Base-by-base conservation (phyloP, 805 yeast genomes). In the Candida xiaguanensis region DNA sequence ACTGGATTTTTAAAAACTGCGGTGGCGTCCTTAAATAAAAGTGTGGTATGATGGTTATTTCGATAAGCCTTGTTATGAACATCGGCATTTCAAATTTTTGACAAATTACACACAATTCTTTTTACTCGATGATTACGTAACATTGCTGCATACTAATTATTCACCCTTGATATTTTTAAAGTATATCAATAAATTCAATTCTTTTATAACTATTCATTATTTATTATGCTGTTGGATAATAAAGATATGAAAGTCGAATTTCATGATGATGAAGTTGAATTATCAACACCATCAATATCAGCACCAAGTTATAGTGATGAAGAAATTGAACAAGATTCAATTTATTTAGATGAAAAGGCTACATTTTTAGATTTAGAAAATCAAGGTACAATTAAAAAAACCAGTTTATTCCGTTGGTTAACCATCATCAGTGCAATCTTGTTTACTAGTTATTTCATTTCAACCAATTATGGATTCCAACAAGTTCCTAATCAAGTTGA, bases 231-330 rank as follows among this genome's bases (percentile, higher is more conserved):
- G 9, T 8, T 22, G 24, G 24, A 22, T 7, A 8, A 22, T 22
- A 22, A 9, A 8, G 24, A 22, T 22, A 22, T 8, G 9, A 7
- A 22, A 7, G 24, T 22, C 9, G 9, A 8, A 22, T 22, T 9
- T 22, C 9, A 7, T 22, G 24, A 25, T 25, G 58, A 58, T 36
- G 47, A 56, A n/a, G 45, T 61, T 27, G 52, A 49, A 29, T 63
- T 63, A 4, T 38, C 52, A 3, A 53, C 48, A 45, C 66, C 68
- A 2, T 42, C 48, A 36, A 43, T 52, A 1, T 55, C 61, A n/a
- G 46, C 47, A 20, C 35, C 47, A 6, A 26, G 36, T 8, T 25
- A 25, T n/a, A 25, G 28, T n/a, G 28, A 25, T n/a, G 28, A 25
- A 5, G 28, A 25, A 8, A 12, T 5, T 8, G 8, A 8, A 25